phyloP scores from a whole-genome alignment of 2,329 filamentous ascomycete species.

The Lecanicillium sp. region DNA sequence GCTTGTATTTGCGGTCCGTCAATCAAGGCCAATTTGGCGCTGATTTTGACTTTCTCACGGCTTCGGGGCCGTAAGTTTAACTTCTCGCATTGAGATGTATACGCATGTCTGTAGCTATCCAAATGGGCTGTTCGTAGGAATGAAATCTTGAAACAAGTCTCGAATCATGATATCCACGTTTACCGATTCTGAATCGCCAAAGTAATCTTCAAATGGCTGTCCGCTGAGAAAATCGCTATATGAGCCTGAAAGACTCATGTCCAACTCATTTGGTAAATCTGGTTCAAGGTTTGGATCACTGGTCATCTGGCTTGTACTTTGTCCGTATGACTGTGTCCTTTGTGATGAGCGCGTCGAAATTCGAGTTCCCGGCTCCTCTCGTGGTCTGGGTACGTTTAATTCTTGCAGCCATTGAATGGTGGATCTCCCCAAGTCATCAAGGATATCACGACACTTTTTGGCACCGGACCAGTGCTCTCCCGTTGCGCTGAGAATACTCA shows the following conservation, averaged over 20 bases:
- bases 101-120: background rate
- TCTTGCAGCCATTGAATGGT: slow-evolving; percentile 20
- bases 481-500: slow-evolving; percentile 40
- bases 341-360: too few species aligned
- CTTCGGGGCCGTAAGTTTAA: slow-evolving; percentile 22
- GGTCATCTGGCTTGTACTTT: too few species aligned
- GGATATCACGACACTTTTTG: slow-evolving; percentile 34
- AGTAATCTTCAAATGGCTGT: slow-evolving; percentile 19
- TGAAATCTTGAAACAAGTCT: slow-evolving; percentile 27
- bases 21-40: slow-evolving; percentile 51
- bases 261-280: too few species aligned
- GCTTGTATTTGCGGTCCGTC: slow-evolving; percentile 49
- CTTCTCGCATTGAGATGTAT: background rate
- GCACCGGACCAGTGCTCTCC: slow-evolving; percentile 45
- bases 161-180: slow-evolving; percentile 25
- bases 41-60: slow-evolving; percentile 55
- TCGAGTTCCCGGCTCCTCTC: too few species aligned
- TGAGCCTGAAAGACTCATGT: slow-evolving; percentile 7
- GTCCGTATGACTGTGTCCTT: too few species aligned
- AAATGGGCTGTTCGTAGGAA: slow-evolving; percentile 14
- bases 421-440: slow-evolving; percentile 29
- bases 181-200: slow-evolving; percentile 18
- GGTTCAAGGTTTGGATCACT: too few species aligned
- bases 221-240: slow-evolving; percentile 18
- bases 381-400: background rate